Evolutionary conservation across 164 flowering plant genomes (phyloP).

Genomic region (Tetrastigma voinierianum): DNA sequence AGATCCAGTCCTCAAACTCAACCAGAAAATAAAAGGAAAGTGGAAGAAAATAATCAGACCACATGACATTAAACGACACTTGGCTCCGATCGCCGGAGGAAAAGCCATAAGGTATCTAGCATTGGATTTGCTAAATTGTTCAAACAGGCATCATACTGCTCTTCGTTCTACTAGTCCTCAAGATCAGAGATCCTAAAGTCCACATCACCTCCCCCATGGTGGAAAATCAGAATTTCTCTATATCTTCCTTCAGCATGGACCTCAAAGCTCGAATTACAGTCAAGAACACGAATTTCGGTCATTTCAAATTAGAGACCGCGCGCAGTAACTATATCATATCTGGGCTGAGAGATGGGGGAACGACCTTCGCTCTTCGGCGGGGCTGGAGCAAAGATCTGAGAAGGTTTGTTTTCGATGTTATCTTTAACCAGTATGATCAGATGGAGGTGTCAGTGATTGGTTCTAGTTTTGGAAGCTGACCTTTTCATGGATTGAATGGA

Average conservation of each 20-base stretch:
- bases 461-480: too few species aligned
- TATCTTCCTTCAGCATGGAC: neutral
- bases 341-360: too few species aligned
- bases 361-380: too few species aligned
- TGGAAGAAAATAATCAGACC: neutral
- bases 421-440: too few species aligned
- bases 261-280: neutral
- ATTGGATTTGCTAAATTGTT: neutral
- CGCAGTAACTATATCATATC: neutral
- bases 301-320: neutral
- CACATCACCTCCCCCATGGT: neutral
- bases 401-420: too few species aligned
- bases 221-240: too few species aligned
- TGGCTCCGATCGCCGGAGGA: neutral
- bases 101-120: neutral
- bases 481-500: too few species aligned
- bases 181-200: neutral
- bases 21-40: too few species aligned
- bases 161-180: neutral
- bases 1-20: too few species aligned
- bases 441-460: too few species aligned
- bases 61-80: neutral
- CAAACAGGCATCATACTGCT: conserved; percentile 4
- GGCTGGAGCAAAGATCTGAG: too few species aligned
- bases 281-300: neutral